Conservation (phyloP, 345 rosid species). For the Sonneratia alba region DNA sequence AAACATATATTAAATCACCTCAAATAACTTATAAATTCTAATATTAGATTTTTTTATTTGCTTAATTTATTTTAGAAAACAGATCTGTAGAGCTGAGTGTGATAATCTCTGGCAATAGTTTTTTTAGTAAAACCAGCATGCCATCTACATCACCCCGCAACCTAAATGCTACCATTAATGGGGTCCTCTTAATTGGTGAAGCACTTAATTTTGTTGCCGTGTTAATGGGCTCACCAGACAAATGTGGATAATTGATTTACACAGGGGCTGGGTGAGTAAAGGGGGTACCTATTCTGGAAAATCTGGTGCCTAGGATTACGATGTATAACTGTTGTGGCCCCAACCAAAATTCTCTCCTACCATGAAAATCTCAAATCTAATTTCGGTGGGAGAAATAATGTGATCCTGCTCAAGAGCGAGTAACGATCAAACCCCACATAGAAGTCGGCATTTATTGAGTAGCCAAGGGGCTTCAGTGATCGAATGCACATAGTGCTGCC, state of each 20-base stretch:
- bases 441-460: no score
- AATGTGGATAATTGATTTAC: background rate
- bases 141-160: background rate
- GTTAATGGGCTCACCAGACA: background rate
- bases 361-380: no score
- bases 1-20: no score
- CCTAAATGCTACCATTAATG: conserved; percentile 13
- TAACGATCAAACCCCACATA: no score
- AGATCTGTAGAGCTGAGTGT: no score
- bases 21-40: no score
- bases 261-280: background rate
- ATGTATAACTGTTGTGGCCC: conserved; percentile 2
- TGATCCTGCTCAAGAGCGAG: background rate
- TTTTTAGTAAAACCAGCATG: background rate
- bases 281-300: background rate
- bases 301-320: conserved; percentile 4
- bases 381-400: no score
- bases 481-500: no score
- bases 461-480: no score
- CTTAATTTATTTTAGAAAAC: no score
- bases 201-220: background rate
- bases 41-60: no score
- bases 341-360: no score
- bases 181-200: conserved; percentile 16
- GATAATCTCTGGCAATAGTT: background rate